Percentiles rank a stretch among this genome's conserved stretches.
phyloP scores from a whole-genome alignment of 441 rosid genomes.

The Croton setiger region DNA sequence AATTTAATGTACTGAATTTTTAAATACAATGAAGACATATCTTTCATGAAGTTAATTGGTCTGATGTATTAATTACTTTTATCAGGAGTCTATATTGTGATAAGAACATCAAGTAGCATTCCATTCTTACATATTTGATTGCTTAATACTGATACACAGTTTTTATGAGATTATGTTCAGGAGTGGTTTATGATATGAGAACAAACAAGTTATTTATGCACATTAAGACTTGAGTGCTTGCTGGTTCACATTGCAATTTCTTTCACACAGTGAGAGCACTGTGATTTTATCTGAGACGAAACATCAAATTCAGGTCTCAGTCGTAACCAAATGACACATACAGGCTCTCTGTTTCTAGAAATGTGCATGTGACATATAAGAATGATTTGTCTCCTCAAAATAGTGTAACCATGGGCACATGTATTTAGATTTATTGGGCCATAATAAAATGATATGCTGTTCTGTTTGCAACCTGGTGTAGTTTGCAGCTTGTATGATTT shows the following conservation, averaged over 20 bases:
- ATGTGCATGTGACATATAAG: not conserved
- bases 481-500: not conserved
- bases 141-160: slow-evolving; percentile 1
- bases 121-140: not conserved
- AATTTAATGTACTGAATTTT: not conserved
- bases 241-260: slow-evolving; percentile 7
- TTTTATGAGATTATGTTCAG: not conserved
- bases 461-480: not conserved
- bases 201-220: not conserved
- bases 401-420: not conserved
- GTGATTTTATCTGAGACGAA: not conserved
- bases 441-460: not conserved
- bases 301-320: not conserved
- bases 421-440: slow-evolving; percentile 3
- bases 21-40: not conserved
- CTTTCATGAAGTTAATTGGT: not conserved
- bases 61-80: not conserved
- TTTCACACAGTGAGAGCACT: not conserved
- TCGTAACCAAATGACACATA: not conserved
- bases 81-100: not conserved
- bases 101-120: not conserved
- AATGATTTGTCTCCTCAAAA: slow-evolving; percentile 3
- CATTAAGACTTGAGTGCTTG: not conserved
- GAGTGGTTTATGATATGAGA: not conserved
- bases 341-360: not conserved